Evolutionary conservation across 2,329 filamentous ascomycete genomes (phyloP), one percentile per base, ranked within the genome.

Genomic region (Exophiala calicioides): DNA sequence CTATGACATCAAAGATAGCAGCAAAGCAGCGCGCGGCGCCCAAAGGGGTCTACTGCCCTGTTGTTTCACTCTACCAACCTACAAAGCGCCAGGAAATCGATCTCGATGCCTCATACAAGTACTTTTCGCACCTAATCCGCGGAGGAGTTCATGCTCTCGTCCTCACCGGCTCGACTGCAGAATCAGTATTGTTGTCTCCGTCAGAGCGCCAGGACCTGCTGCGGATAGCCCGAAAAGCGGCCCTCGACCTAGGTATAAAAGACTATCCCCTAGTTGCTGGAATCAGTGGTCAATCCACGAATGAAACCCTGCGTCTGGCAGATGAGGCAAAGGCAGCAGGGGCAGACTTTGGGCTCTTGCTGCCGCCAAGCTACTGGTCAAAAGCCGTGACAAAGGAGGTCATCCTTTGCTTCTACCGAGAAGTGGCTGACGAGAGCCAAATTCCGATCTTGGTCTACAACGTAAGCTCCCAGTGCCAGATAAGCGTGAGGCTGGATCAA

Each of bases 371-470:
- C 4, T 85, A 85, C 65, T 85, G 85, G 59, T 80, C 78, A 56
- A 83, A 82, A 63, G 75, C 77, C 10, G 83, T 79, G 3, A 79
- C 75, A 3, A 70, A 73, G 15, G 69, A 67, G 9, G 78, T 85
- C 18, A 69, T 85, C 20, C 74, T 77, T 58, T 66, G 69, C 37
- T 86, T 85, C 69, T 85, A 76, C 58, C 66, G 66, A 35, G 75
- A 84, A 21, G 68, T 85, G 3, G 78, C 80, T 0, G 63, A 64
- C n/a, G 64, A 68, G 38, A 72, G 70, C 2, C 65, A 73, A 2
- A 63, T 86, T 2, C 81, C 81, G 0, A 69, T 85, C 23, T 73
- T 86, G 30, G 65, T 86, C 10, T 85, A 85, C 65, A 85, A 86
- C 64, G n/a, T n/a, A n/a, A n/a, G n/a, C n/a, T n/a, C n/a, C n/a